Evolutionary conservation across 2,329 filamentous ascomycete genomes (phyloP), one percentile per base, ranked within the genome.

Genomic region (Aureobasidium sp.): DNA sequence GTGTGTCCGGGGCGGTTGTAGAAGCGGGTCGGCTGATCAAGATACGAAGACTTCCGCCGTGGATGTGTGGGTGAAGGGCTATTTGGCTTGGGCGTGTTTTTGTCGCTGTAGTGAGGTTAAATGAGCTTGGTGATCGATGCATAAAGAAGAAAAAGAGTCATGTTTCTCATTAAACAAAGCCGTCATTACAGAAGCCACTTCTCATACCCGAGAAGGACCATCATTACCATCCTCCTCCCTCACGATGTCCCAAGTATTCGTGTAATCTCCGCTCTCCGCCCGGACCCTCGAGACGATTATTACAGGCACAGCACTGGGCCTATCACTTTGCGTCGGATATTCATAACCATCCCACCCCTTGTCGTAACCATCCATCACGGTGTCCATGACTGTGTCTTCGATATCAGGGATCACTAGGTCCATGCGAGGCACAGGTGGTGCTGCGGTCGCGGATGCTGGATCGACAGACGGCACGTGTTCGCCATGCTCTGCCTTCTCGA

Each of bases 381-480:
- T 59, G 22, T 59, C 44, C 45, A 60, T 60, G 7, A 51, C n/a
- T 1, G 45, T 60, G 20, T 60, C 57, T 25, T 49, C 57, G 25
- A 60, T 51, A 34, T 60, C 57, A 3, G 57, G 57, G 2, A 60
- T 60, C 12, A 60, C 37, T 6, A 60, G 45, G 22, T 49, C 57
- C 44, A 60, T 41, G 0, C 25, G 22, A 31, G 44, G 57, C 0
- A 42, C 25, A 15, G 45, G 42, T 7, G 42, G 25, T 48, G 31
- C 42, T 20, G 56, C 11, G 12, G 25, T 7, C 29, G 42, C 31
- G 2, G 37, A 31, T 14, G 9, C 3, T 9, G 55, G 42, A 17
- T 14, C 29, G 14, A 44, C 29, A 37, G 29, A 27, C 15, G 34
- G n/a, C 12, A 17, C 20, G 45, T 36, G 27, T 22, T 22, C 6